phyloP scores from a whole-genome alignment of 345 rosid species.

The Eucalyptus grandis region DNA sequence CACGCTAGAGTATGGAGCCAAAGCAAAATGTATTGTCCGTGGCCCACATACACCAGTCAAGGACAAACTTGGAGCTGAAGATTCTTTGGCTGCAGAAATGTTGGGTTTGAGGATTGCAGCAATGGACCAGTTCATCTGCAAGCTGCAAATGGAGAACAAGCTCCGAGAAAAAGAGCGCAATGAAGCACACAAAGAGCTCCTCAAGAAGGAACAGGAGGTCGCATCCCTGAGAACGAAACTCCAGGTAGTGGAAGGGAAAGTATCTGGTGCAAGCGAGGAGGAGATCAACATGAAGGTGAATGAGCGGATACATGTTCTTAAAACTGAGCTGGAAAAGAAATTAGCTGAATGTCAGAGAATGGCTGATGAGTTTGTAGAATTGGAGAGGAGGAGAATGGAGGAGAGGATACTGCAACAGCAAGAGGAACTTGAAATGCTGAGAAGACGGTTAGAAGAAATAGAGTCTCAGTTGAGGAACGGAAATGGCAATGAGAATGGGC shows the following conservation, averaged over 20 bases:
- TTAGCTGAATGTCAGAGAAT: slow-evolving; percentile 71
- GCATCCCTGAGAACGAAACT: slow-evolving; percentile 43
- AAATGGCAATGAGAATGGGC: slow-evolving; percentile 16
- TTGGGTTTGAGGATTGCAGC: slow-evolving; percentile 77
- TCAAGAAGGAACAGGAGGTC: slow-evolving; percentile 79
- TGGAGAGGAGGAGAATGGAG: slow-evolving; percentile 94
- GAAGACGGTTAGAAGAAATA: slow-evolving; percentile 65
- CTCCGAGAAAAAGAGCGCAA: slow-evolving; percentile 67
- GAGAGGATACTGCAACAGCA: slow-evolving; percentile 83
- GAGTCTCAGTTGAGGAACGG: slow-evolving; percentile 45
- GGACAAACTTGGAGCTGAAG: slow-evolving; percentile 57
- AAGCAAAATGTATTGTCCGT: slow-evolving; percentile 91
- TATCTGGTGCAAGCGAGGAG: slow-evolving; percentile 42
- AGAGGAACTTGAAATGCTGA: slow-evolving; percentile 75
- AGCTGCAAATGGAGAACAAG: slow-evolving; percentile 84
- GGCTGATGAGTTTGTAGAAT: slow-evolving; percentile 75
- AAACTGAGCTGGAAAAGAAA: slow-evolving; percentile 56
- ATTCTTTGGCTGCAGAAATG: slow-evolving; percentile 37
- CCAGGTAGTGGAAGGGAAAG: slow-evolving; percentile 35
- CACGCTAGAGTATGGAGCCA: slow-evolving; percentile 95
- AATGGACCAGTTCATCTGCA: slow-evolving; percentile 78
- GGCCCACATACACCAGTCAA: slow-evolving; percentile 68
- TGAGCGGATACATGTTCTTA: slow-evolving; percentile 40
- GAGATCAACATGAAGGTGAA: slow-evolving; percentile 69
- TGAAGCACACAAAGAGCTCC: slow-evolving; percentile 60